These are phyloP conservation scores for Triangularia setosa DNA, from an alignment of 2,329 filamentous ascomycete genomes.

Conservation along the genomic window DNA sequence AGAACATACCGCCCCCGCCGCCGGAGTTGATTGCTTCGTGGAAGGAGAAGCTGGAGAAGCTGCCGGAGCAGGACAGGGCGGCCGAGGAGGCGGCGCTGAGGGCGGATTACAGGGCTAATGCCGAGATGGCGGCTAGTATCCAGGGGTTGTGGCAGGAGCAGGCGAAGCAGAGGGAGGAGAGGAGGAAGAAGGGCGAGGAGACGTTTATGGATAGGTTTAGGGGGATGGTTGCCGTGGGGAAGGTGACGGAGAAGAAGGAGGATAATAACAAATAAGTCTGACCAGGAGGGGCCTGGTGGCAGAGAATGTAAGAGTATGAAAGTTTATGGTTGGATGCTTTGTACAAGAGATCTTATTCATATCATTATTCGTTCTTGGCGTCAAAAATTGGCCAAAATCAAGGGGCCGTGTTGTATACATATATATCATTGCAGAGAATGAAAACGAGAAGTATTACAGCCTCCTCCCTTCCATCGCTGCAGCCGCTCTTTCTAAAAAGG, in stretches of 20 bases:
- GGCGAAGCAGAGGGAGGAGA: slow-evolving; percentile 48
- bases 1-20: slow-evolving; percentile 33
- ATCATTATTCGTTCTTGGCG: slow-evolving; percentile 2
- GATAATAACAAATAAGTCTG: background rate
- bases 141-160: slow-evolving; percentile 54
- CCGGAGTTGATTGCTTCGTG: slow-evolving; percentile 30
- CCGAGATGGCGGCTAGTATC: slow-evolving; percentile 55
- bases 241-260: slow-evolving; percentile 13
- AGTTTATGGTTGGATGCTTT: slow-evolving; percentile 7
- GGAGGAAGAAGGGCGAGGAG: slow-evolving; percentile 53
- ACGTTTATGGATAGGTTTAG: slow-evolving; percentile 41
- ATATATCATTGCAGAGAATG: slow-evolving; percentile 10
- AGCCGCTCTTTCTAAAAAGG: slow-evolving; percentile 59
- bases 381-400: background rate
- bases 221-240: background rate
- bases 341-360: slow-evolving; percentile 1
- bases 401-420: slow-evolving; percentile 3
- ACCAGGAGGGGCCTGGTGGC: background rate
- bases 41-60: slow-evolving; percentile 53
- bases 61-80: slow-evolving; percentile 54
- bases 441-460: background rate
- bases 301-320: slow-evolving; percentile 1
- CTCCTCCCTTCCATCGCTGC: slow-evolving; percentile 46
- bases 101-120: slow-evolving; percentile 58
- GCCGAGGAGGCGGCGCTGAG: slow-evolving; percentile 62